A percentile compares a stretch with the other conserved stretches of the same genome.
phyloP scores from a whole-genome alignment of 2,329 filamentous ascomycete genomes.

The Sporothrix protearum region DNA sequence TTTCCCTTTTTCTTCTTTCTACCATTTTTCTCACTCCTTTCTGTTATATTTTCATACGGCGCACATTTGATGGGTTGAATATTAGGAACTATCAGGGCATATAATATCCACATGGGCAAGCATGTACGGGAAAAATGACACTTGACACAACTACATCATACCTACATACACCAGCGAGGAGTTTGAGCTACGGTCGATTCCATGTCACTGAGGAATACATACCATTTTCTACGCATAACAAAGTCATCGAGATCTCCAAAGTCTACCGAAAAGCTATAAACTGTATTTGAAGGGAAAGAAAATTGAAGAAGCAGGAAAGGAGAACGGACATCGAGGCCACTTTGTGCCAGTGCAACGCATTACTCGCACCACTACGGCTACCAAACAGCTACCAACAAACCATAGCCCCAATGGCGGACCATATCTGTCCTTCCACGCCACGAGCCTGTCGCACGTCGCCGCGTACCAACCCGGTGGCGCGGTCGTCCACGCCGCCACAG shows the following conservation, averaged over 20 bases:
- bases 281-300: too few relatives aligned
- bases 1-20: background rate
- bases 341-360: too few relatives aligned
- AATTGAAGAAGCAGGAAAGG: too few relatives aligned
- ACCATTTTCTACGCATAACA: too few relatives aligned
- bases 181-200: background rate
- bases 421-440: background rate
- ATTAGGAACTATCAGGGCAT: background rate
- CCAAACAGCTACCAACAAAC: background rate
- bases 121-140: background rate
- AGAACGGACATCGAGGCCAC: too few relatives aligned
- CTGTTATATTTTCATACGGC: background rate
- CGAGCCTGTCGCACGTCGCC: constrained; percentile 18
- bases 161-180: constrained; percentile 7
- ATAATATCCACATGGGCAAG: background rate
- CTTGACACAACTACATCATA: background rate
- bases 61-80: background rate
- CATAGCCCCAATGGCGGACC: background rate
- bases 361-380: too few relatives aligned
- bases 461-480: constrained; percentile 24
- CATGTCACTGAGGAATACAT: background rate
- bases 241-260: too few relatives aligned
- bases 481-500: constrained; percentile 18
- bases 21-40: too few relatives aligned
- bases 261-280: too few relatives aligned